phyloP scores from a whole-genome alignment of 805 yeast species.

The Saturnispora sekii region DNA sequence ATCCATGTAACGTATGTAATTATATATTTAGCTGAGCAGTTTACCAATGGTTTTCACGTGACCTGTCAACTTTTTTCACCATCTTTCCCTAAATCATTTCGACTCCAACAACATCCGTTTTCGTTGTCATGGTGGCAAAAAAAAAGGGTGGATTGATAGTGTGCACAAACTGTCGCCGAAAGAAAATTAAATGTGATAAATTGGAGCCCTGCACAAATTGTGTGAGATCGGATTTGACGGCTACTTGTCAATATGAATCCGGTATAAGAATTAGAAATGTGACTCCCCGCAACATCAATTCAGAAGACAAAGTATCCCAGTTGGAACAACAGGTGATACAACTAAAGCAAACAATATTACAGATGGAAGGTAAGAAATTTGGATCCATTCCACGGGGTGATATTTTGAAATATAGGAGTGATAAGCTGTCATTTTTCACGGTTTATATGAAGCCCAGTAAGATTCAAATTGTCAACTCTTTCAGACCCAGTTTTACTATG shows the following conservation, averaged over 20 bases:
- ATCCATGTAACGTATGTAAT: background rate
- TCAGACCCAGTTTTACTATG: conserved; percentile 1
- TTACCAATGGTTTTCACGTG: no score
- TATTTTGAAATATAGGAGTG: background rate
- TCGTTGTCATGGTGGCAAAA: background rate
- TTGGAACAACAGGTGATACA: background rate
- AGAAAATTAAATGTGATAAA: conserved; percentile 14
- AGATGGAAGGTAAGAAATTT: background rate
- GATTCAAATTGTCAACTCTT: conserved; percentile 1
- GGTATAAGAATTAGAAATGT: background rate
- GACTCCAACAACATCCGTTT: no score
- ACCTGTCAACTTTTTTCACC: no score
- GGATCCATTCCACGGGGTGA: background rate
- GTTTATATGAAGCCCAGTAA: conserved; percentile 1
- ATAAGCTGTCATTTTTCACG: background rate
- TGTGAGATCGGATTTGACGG: conserved; percentile 3
- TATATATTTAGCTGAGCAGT: no score
- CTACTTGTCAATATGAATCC: conserved; percentile 7
- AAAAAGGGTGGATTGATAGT: conserved; percentile 11
- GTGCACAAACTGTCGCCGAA: conserved; percentile 11
- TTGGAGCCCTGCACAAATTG: conserved; percentile 12
- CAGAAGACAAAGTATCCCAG: background rate
- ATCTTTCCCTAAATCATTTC: no score
- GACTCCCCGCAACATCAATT: background rate
- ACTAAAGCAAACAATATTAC: background rate